Base-by-base conservation (phyloP, 257 asterid genomes). In the Galeopsis tetrahit region DNA sequence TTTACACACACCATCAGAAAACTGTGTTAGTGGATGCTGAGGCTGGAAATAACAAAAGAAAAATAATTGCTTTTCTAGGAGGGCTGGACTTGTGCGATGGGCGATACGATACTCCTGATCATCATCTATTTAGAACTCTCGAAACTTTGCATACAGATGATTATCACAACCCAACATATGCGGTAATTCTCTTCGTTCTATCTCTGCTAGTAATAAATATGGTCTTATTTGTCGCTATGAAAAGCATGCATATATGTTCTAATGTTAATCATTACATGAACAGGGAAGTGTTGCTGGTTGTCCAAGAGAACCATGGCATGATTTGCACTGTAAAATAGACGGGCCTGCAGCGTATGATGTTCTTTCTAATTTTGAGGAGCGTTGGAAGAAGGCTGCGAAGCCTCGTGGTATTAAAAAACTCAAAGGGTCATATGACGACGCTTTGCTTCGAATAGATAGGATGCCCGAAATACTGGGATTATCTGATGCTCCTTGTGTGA, bases 281-380 rank as follows among this genome's bases (percentile, higher is more conserved):
- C 87, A 95, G 99, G 99, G 97, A 32, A 88, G 28, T 82, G 63
- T 56, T 46, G 68, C 85, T 49, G 99, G 97, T 64, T 88, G 96
- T 76, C 96, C 99, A 39, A 90, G 99, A 90, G 96, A 95, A 79
- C 97, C 99, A 52, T 95, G 99, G 99, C 99, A 95, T 73, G 99
- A 95, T 77, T 81, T 95, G 87, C 98, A 95, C 81, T 76, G 90
- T 76, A 92, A 86, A 81, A 95, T 95, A 66, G 98, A 95, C 28
- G 98, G 99, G 40, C 99, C 98, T 2, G 99, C 99, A 74, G 99
- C 99, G 2, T 95, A 92, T 73, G 99, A 95, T 82, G 90, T 95
- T 52, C 83, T 95, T 59, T 73, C 86, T 57, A 95, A 95, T 82
- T 95, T 95, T 53, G 98, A 95, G 84, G 96, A 90, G 71, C 88